Evolutionary conservation across 257 asterid genomes (phyloP).

Genomic region (Linaria vulgaris): DNA sequence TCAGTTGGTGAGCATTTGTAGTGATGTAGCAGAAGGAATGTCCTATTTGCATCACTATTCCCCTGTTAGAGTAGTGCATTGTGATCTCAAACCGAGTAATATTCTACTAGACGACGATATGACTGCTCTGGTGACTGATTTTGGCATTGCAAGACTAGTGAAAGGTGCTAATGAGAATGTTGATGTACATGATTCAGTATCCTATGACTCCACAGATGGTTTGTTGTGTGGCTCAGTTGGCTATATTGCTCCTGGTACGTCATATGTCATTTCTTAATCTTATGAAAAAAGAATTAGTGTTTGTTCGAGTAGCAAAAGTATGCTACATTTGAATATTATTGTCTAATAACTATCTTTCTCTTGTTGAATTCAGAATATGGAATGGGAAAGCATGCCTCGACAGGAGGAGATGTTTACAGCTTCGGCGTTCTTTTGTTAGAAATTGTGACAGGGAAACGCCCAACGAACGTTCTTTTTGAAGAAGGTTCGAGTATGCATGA

Average conservation of each 20-base stretch:
- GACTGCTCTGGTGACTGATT: slow-evolving; percentile 76
- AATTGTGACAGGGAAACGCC: slow-evolving; percentile 69
- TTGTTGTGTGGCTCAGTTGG: slow-evolving; percentile 78
- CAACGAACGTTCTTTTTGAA: slow-evolving; percentile 55
- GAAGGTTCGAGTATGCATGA: slow-evolving; percentile 72
- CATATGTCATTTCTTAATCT: neutral
- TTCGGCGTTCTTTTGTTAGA: slow-evolving; percentile 67
- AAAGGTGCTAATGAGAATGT: slow-evolving; percentile 37
- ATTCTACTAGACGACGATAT: slow-evolving; percentile 68
- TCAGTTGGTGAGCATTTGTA: slow-evolving; percentile 60
- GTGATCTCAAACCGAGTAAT: slow-evolving; percentile 88
- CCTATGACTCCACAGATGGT: slow-evolving; percentile 65
- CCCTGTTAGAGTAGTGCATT: slow-evolving; percentile 67
- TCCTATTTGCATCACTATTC: slow-evolving; percentile 79
- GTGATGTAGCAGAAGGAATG: slow-evolving; percentile 77
- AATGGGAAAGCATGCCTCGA: slow-evolving; percentile 79
- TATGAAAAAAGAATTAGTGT: neutral
- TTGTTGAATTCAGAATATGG: slow-evolving; percentile 56
- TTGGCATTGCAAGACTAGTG: slow-evolving; percentile 67
- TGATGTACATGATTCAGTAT: slow-evolving; percentile 40
- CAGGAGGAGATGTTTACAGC: slow-evolving; percentile 79
- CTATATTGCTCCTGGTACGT: slow-evolving; percentile 83
- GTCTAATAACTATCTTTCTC: neutral
- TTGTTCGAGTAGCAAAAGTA: neutral
- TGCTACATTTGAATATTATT: slow-evolving; percentile 1